Evolutionary conservation across 139 green algal species (phyloP), one percentile per base, ranked within the genome.

Genomic region (Zygnema circumcarinatum): DNA sequence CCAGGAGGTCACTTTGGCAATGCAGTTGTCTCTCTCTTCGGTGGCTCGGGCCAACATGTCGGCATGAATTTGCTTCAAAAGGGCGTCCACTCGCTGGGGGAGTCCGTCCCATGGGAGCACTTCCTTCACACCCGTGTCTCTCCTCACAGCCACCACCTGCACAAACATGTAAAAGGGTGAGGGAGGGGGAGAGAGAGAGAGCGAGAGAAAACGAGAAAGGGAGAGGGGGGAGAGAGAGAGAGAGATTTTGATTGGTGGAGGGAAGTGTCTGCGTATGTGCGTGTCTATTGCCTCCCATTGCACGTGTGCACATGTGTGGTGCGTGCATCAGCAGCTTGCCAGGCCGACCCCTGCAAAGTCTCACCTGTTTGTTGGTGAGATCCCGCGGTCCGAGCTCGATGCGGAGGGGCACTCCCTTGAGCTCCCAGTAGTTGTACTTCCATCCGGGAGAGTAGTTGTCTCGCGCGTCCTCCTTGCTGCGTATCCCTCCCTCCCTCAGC

Each of bases 371-470:
- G 81, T 94, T 95, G 38, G 97, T 93, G 91, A 99, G 95, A 92
- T 99, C 97, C 81, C 94, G 94, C n/a, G 95, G 95, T 0, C 97
- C 97, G 41, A 99, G 90, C 93, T 99, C 97, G 47, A 97, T 47
- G 32, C 97, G 94, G 2, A 99, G 67, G 31, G 97, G 97, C 54
- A 99, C 93, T 38, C 97, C 97, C 92, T 96, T 96, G 52, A 99
- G 89, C 93, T 99, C 97, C 96, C 96, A 99, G 93, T 97, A 94
- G 92, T 98, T 98, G 94, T 99, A 99, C 94, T 99, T 99, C 96
- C 96, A 98, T 74, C 95, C 94, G 56, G 97, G 97, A 33, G 96
- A 98, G 94, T 99, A 98, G 94, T 98, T 98, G 41, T 96, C 91
- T 33, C 97, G 91, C 25, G 69, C 67, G 91, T 99, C 97, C 1